phyloP scores from a whole-genome alignment of 805 yeast genomes.

The Candida ulmi region DNA sequence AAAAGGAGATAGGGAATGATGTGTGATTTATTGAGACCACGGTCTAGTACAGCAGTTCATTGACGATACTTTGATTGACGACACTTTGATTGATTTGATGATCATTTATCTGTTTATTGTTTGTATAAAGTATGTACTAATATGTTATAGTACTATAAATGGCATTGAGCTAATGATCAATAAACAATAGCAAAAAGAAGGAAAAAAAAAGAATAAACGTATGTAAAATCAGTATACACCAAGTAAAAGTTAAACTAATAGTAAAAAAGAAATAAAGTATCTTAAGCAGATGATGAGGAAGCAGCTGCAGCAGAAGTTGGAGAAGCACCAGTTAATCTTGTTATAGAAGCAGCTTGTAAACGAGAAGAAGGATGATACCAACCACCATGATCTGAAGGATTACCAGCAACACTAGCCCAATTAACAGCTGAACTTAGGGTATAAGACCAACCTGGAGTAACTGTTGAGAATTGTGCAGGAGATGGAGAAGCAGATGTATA shows the following conservation, averaged over 20 bases:
- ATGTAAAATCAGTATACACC: not conserved
- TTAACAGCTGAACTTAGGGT: conserved; percentile 58
- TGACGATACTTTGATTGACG: no score
- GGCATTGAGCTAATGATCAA: no score
- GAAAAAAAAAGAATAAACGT: not conserved
- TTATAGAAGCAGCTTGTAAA: conserved; percentile 7
- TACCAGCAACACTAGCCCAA: conserved; percentile 65
- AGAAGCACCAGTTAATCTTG: conserved; percentile 3
- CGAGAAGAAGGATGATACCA: conserved; percentile 50
- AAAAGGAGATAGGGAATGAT: no score
- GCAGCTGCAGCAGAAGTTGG: conserved; percentile 3
- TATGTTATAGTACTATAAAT: no score
- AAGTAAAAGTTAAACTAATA: conserved; percentile 1
- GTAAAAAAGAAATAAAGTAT: no score
- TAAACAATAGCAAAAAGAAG: no score
- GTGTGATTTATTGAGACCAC: no score
- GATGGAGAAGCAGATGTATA: conserved; percentile 38
- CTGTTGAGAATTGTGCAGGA: conserved; percentile 47
- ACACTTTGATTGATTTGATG: no score
- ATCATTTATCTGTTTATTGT: no score
- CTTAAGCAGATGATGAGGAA: not conserved
- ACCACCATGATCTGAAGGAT: conserved; percentile 58
- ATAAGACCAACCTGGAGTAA: conserved; percentile 84
- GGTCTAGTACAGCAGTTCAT: no score
- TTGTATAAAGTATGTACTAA: no score